Conservation (phyloP, 495 filamentous ascomycete species). For the Gamarada debralockiae region DNA sequence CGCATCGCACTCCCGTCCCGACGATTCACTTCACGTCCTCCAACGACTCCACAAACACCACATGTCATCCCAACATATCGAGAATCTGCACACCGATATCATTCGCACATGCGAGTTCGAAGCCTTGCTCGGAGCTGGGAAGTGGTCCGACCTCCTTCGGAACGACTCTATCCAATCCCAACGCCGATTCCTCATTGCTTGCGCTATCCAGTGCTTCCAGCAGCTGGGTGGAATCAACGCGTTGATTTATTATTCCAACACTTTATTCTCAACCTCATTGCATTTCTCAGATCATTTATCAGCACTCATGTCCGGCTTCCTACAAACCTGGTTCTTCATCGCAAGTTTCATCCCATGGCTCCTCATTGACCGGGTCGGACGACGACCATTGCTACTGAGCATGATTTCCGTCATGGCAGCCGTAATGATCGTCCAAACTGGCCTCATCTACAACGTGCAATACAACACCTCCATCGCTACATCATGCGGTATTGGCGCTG, state of each 20-base stretch:
- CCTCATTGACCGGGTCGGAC: slow-evolving; percentile 40
- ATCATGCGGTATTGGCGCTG: slow-evolving; percentile 44
- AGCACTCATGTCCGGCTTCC: slow-evolving; percentile 64
- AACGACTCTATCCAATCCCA: slow-evolving; percentile 28
- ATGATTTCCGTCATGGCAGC: slow-evolving; percentile 58
- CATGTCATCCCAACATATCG: slow-evolving; percentile 19
- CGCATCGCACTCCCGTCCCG: slow-evolving; percentile 33
- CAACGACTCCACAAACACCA: slow-evolving; percentile 23
- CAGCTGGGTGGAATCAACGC: slow-evolving; percentile 62
- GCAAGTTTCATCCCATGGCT: slow-evolving; percentile 70
- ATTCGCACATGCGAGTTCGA: slow-evolving; percentile 22
- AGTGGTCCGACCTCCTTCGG: slow-evolving; percentile 27
- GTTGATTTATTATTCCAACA: slow-evolving; percentile 65
- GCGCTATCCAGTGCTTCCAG: slow-evolving; percentile 31
- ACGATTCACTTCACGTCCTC: slow-evolving; percentile 36
- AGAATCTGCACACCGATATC: slow-evolving; percentile 22
- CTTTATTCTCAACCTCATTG: slow-evolving; percentile 58
- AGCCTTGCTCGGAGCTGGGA: slow-evolving; percentile 20
- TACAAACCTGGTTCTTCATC: slow-evolving; percentile 71
- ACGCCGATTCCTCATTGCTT: slow-evolving; percentile 26
- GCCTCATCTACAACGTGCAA: slow-evolving; percentile 34
- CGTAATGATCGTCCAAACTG: slow-evolving; percentile 67
- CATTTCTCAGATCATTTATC: slow-evolving; percentile 44
- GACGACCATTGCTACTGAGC: slow-evolving; percentile 48
- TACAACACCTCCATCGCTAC: slow-evolving; percentile 27